Base-by-base conservation (phyloP, 139 green algal genomes). In the Zygnema circumcarinatum region DNA sequence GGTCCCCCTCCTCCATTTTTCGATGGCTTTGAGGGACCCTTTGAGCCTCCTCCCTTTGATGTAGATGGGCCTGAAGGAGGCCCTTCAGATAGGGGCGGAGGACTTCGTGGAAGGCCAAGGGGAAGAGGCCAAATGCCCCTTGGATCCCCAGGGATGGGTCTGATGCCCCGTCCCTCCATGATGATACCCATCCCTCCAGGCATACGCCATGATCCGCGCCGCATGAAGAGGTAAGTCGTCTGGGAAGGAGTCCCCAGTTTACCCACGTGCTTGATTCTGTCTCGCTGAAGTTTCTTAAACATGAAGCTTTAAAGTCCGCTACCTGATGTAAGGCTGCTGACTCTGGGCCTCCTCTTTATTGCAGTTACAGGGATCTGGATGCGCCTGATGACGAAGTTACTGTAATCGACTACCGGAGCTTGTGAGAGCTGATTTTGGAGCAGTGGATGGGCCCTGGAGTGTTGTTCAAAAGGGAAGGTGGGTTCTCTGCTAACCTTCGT, bases 341-440 rank as follows among this genome's bases (percentile, higher is more conserved):
- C n/a, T n/a, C n/a, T n/a, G n/a, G n/a, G n/a, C n/a, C n/a, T 38
- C 39, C 38, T 38, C 31, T 38, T 72, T 52, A 25, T 35, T 78
- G 20, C 84, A 89, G 84, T 35, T 89, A 89, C 33, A 67, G 52
- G 29, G 84, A 89, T 67, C 40, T 89, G 22, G 84, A 89, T 87
- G 84, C 79, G 21, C 84, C 84, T 32, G 76, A 85, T 22, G 84
- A 89, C 33, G 84, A 89, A 31, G 84, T 89, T 25, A 89, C 84
- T 7, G 84, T 89, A 21, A 89, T 89, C 25, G 84, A 89, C 33
- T 89, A 89, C 54, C 42, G 84, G 39, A 89, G 84, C 20, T 68
- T 89, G 1, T 89, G 69, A 88, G 31, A 72, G 3, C 74, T n/a
- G n/a, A n/a, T n/a, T n/a, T n/a, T n/a, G n/a, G n/a, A n/a, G n/a